Percentiles rank a stretch among this genome's conserved stretches.
Evolutionary conservation across 345 rosid species (phyloP).

Genomic region (Clausena lansium): DNA sequence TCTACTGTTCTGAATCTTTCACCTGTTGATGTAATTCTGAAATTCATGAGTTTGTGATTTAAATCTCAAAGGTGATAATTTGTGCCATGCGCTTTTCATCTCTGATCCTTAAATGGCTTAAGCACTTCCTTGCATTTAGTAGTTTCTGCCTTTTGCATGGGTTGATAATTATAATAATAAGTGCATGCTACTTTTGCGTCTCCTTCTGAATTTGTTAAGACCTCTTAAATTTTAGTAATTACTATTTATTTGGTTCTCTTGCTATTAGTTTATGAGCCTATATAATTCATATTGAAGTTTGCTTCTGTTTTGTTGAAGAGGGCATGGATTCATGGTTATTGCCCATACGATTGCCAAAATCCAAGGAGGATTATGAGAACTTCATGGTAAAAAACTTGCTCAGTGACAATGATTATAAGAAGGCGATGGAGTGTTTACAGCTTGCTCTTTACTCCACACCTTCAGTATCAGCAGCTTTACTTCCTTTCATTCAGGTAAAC

Average conservation of each 20-base stretch:
- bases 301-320: conserved; percentile 25
- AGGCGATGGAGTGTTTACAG: conserved; percentile 60
- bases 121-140: background rate
- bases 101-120: background rate
- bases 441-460: conserved; percentile 42
- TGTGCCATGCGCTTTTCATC: background rate
- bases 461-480: conserved; percentile 50
- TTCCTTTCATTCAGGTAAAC: conserved; percentile 77
- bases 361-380: conserved; percentile 34
- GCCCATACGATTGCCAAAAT: conserved; percentile 54
- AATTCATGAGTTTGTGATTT: background rate
- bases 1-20: background rate
- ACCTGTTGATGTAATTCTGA: background rate
- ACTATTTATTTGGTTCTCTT: conserved; percentile 10
- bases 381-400: conserved; percentile 20
- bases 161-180: background rate
- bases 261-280: conserved; percentile 9
- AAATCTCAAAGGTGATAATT: background rate
- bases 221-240: background rate
- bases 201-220: background rate
- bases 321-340: conserved; percentile 72
- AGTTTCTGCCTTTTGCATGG: background rate
- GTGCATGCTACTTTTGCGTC: background rate
- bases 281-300: conserved; percentile 15
- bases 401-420: conserved; percentile 41